Conservation (phyloP, 1,284 basidiomycete genomes). For the Lentinula novae-zelandiae region DNA sequence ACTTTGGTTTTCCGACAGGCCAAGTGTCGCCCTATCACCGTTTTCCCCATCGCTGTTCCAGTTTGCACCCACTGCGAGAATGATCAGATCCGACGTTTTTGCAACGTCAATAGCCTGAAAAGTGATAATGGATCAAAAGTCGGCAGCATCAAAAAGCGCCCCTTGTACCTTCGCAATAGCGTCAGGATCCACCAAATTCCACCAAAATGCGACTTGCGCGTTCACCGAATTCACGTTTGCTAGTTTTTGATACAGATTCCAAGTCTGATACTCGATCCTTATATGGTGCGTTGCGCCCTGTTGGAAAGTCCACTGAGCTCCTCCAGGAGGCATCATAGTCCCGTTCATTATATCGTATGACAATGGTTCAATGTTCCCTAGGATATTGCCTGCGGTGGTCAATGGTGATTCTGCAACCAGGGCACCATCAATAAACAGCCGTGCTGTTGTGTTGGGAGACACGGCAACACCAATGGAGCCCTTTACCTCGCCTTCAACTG, state of each 20-base stretch:
- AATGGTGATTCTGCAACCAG: constrained; percentile 18
- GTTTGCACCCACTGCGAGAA: constrained; percentile 27
- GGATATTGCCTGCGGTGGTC: constrained; percentile 20
- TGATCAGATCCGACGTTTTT: constrained; percentile 23
- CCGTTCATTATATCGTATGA: constrained; percentile 19
- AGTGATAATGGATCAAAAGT: not conserved
- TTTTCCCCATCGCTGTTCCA: constrained; percentile 29
- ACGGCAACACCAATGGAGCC: constrained; percentile 15
- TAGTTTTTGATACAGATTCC: constrained; percentile 24
- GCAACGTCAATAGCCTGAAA: constrained; percentile 23
- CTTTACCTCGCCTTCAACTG: constrained; percentile 22
- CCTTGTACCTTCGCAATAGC: constrained; percentile 19
- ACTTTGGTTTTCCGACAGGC: constrained; percentile 27
- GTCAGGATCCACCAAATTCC: constrained; percentile 26
- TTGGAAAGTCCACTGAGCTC: constrained; percentile 20
- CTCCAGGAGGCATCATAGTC: constrained; percentile 22
- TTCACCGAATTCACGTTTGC: constrained; percentile 27
- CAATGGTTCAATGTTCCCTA: constrained; percentile 23
- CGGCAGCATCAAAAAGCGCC: not conserved
- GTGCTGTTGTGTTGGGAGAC: constrained; percentile 12
- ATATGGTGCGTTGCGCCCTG: constrained; percentile 20
- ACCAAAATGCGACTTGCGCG: constrained; percentile 25
- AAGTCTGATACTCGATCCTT: constrained; percentile 25
- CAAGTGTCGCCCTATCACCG: constrained; percentile 25
- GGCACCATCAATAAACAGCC: constrained; percentile 9